Conservation (phyloP, 2,329 filamentous ascomycete species). For the Fusarium incarnatum region DNA sequence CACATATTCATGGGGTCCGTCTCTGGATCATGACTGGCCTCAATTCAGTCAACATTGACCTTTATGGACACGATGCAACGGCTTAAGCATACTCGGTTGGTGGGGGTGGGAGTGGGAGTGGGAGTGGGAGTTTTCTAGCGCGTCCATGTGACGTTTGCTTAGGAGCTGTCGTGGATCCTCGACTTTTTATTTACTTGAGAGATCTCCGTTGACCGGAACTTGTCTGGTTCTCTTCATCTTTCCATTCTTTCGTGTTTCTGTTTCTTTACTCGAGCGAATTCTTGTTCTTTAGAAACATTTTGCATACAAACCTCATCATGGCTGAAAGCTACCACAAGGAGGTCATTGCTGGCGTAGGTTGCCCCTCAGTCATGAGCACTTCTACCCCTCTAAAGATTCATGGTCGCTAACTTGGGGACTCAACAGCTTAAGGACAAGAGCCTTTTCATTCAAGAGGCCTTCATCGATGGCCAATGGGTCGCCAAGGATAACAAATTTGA, state of each 20-base stretch:
- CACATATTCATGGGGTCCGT: conserved; percentile 10
- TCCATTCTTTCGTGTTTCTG: conserved; percentile 1
- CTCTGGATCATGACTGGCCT: conserved; percentile 10
- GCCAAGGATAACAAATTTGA: conserved; percentile 48
- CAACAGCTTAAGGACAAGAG: conserved; percentile 44
- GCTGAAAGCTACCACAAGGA: conserved; percentile 47
- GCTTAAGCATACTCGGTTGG: conserved; percentile 14
- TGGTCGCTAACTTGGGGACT: conserved; percentile 21
- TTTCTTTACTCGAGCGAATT: conserved; percentile 16
- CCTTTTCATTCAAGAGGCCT: conserved; percentile 47
- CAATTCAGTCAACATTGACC: conserved; percentile 5
- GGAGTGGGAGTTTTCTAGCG: conserved; percentile 30
- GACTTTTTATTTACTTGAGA: conserved; percentile 25
- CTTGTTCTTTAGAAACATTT: not conserved
- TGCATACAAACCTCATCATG: conserved; percentile 33
- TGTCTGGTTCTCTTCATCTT: not conserved
- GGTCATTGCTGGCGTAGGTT: conserved; percentile 44
- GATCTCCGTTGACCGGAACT: conserved; percentile 13
- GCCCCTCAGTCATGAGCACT: conserved; percentile 35
- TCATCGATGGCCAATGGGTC: conserved; percentile 47
- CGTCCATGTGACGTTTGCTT: conserved; percentile 43
- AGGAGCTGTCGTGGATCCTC: conserved; percentile 31
- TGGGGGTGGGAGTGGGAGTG: conserved; percentile 38
- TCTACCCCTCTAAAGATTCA: not conserved
- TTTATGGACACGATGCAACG: conserved; percentile 11